These are phyloP conservation scores for Jacaranda copaia DNA, from an alignment of 257 asterid species.

Conservation along the genomic window DNA sequence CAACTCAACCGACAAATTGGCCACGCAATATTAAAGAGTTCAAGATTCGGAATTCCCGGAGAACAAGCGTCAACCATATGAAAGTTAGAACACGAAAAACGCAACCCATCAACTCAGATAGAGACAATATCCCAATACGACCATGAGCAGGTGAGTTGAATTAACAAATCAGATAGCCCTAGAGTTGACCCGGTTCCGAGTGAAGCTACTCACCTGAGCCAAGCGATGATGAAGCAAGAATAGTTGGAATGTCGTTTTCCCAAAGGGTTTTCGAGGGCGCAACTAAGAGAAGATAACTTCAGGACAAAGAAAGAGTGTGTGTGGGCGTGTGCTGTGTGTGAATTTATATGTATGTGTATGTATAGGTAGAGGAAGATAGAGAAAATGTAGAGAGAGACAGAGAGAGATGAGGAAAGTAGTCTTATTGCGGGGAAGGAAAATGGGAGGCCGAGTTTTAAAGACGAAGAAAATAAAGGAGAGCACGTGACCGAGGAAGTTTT, in stretches of 20 bases:
- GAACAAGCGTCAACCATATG: not conserved
- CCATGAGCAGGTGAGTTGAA: conserved; percentile 39
- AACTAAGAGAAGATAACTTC: conserved; percentile 40
- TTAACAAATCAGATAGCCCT: conserved; percentile 46
- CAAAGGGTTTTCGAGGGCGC: conserved; percentile 36
- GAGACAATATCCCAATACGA: conserved; percentile 15
- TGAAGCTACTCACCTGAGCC: conserved; percentile 49
- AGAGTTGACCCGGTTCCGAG: conserved; percentile 55
- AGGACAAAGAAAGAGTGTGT: conserved; percentile 42
- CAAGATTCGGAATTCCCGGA: conserved; percentile 42
- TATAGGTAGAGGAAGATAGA: conserved; percentile 18
- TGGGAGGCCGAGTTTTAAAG: conserved; percentile 53
- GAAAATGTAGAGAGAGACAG: conserved; percentile 29
- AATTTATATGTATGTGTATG: conserved; percentile 35
- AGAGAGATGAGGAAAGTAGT: conserved; percentile 34
- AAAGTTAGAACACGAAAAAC: not conserved
- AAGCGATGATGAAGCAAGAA: conserved; percentile 34
- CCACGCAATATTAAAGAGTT: conserved; percentile 25
- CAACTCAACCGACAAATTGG: conserved; percentile 20
- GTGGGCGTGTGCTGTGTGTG: conserved; percentile 34
- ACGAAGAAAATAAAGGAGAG: conserved; percentile 35
- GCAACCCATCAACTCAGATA: conserved; percentile 10
- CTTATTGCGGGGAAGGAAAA: conserved; percentile 31
- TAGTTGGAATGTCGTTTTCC: conserved; percentile 32
- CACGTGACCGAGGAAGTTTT: conserved; percentile 46